phyloP scores from a whole-genome alignment of 2,329 filamentous ascomycete genomes.

The Pyrenochaeta sp. region DNA sequence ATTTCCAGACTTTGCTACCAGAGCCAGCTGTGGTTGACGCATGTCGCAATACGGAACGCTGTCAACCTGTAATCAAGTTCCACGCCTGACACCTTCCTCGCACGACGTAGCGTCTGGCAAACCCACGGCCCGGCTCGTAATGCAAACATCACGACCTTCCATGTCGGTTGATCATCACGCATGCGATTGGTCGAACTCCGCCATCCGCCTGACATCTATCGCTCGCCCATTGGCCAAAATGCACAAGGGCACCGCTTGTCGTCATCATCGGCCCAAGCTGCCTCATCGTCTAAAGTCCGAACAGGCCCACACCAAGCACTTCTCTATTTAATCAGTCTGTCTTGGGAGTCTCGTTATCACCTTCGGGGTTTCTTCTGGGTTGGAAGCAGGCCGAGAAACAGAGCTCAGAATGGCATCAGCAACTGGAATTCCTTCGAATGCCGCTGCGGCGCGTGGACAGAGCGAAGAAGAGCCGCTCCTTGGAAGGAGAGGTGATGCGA shows the following conservation, averaged over 20 bases:
- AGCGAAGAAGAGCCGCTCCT: conserved; percentile 75
- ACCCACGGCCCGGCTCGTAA: not conserved
- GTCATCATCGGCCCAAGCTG: conserved; percentile 25
- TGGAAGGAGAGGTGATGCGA: conserved; percentile 74
- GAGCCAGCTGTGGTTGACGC: not conserved
- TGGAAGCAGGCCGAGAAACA: not conserved
- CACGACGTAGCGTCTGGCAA: not conserved
- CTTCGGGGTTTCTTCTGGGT: not conserved
- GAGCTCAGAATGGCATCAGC: conserved; percentile 69
- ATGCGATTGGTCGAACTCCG: conserved; percentile 5
- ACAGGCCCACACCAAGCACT: conserved; percentile 13
- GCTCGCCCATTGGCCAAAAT: conserved; percentile 23
- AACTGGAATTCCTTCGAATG: conserved; percentile 68
- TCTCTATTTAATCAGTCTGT: not conserved
- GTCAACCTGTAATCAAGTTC: not conserved
- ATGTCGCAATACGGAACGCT: not conserved
- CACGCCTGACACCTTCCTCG: not conserved
- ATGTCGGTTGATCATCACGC: conserved; percentile 2
- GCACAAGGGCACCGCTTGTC: conserved; percentile 23
- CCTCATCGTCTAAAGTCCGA: conserved; percentile 22
- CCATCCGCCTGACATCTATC: conserved; percentile 7
- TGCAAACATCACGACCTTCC: conserved; percentile 15
- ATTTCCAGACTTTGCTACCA: not conserved
- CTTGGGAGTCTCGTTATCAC: not conserved
- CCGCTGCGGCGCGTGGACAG: conserved; percentile 43